Conservation (phyloP, 2,329 filamentous ascomycete genomes). For the Helotiales sp. region DNA sequence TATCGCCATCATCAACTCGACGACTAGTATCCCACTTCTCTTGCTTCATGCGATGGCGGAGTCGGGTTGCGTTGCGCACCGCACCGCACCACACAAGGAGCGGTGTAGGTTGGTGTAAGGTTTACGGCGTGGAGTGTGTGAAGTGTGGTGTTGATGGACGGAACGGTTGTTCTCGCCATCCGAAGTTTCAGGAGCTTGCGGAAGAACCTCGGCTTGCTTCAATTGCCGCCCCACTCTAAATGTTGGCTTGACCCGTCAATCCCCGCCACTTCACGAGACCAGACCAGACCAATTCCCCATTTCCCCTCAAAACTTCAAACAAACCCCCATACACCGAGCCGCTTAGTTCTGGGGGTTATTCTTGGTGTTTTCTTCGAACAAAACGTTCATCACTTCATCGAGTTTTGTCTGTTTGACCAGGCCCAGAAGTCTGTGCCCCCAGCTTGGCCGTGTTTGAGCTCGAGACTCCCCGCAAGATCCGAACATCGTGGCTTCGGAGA, state of each 20-base stretch:
- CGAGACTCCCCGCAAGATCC: neutral
- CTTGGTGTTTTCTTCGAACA: constrained; percentile 1
- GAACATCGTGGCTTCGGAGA: neutral
- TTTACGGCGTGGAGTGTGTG: neutral
- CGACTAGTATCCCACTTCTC: too few relatives aligned
- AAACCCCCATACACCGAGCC: neutral
- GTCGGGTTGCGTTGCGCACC: neutral
- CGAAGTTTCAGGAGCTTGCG: neutral
- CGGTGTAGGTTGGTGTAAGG: neutral
- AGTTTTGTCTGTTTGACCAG: neutral
- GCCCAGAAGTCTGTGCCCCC: neutral
- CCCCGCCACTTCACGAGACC: neutral
- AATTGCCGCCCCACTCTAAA: neutral
- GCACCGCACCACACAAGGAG: too few relatives aligned
- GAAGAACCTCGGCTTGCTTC: neutral
- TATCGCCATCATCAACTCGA: neutral
- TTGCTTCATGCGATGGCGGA: neutral
- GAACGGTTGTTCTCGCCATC: neutral
- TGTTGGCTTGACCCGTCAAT: neutral
- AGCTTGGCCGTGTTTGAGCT: neutral
- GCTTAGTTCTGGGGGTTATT: neutral
- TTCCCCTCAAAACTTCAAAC: neutral
- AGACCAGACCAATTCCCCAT: neutral
- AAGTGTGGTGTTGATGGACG: constrained; percentile 5
- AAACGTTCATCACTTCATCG: neutral